Evolutionary conservation across 1,284 basidiomycete species (phyloP), one percentile per base, ranked within the genome.

Genomic region (Trichosporon faecale): DNA sequence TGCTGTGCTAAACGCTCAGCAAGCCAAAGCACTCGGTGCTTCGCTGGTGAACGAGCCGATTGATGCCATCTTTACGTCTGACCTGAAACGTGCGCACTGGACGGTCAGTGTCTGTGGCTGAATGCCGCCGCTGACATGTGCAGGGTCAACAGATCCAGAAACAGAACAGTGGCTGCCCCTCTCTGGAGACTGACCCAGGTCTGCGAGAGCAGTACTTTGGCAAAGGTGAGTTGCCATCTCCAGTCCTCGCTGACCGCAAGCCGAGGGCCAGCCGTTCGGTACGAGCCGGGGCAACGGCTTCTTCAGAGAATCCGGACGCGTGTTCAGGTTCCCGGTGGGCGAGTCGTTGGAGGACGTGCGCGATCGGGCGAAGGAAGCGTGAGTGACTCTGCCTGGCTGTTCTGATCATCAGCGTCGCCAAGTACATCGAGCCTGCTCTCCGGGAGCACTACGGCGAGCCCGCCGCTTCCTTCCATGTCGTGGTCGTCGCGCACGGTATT

Each of bases 1-100:
- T 8, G 3, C 14, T 27, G 12, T 75, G 29, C 52, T 70, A 18
- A 71, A 65, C 12, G 2, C 5, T 7, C 68, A 93, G 91, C 94
- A 95, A 91, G 93, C 94, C 2, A 88, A 87, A 76, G 92, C 92
- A 0, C 85, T 93, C 1, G 93, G 89, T 0, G 82, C 85, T 65
- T 88, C 88, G 25, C 87, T 94, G 37, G 83, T 88, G n/a, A 76
- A 84, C 33, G 88, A 85, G 14, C 85, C 78, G 9, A 86, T 95
- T 74, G 85, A 87, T 55, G 87, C 87, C 21, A 91, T 98, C 70
- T 89, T 92, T 80, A 87, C 91, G 8, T 95, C 93, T 0, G 88
- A 91, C 69, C 87, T 97, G 65, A 87, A 90, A 76, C 89, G 95
- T 29, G 93, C 94, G 1, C 73, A 76, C 29, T 83, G 82, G 82